Evolutionary conservation across 2,329 filamentous ascomycete genomes (phyloP).

Genomic region (Hypoxylon sp.): DNA sequence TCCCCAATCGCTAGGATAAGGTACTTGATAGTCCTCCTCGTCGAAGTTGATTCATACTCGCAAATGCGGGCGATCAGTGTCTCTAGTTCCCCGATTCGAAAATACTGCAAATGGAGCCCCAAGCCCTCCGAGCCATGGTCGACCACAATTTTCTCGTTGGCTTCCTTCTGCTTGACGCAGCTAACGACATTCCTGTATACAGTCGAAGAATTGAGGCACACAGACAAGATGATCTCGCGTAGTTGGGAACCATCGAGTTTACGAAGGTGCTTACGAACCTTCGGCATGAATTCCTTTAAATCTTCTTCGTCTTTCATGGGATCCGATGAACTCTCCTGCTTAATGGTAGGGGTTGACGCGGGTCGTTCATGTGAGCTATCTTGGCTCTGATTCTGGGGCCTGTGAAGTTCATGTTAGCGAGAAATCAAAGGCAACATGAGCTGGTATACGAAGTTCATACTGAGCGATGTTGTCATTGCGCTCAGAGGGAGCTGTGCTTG

Average conservation of each 20-base stretch:
- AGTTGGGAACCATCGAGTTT: slow-evolving; percentile 4
- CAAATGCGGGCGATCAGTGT: neutral
- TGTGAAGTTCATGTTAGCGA: neutral
- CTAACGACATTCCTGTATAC: neutral
- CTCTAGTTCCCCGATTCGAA: neutral
- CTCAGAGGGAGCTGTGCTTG: neutral
- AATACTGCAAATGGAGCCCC: slow-evolving; percentile 2
- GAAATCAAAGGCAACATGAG: neutral
- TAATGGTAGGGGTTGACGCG: neutral
- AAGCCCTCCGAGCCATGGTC: neutral
- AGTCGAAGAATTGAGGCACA: neutral
- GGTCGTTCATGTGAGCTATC: neutral
- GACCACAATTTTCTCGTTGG: neutral
- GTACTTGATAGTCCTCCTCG: neutral
- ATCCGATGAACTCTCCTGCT: neutral
- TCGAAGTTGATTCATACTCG: neutral
- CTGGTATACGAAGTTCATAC: neutral
- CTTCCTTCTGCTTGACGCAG: neutral
- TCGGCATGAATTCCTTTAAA: neutral
- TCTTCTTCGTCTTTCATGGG: neutral
- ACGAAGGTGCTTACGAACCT: neutral
- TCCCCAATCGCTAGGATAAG: neutral
- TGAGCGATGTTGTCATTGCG: neutral
- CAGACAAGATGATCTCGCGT: slow-evolving; percentile 13
- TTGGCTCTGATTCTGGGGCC: neutral